Base-by-base conservation (phyloP, 306 rosid genomes). In the Cicer arietinum region DNA sequence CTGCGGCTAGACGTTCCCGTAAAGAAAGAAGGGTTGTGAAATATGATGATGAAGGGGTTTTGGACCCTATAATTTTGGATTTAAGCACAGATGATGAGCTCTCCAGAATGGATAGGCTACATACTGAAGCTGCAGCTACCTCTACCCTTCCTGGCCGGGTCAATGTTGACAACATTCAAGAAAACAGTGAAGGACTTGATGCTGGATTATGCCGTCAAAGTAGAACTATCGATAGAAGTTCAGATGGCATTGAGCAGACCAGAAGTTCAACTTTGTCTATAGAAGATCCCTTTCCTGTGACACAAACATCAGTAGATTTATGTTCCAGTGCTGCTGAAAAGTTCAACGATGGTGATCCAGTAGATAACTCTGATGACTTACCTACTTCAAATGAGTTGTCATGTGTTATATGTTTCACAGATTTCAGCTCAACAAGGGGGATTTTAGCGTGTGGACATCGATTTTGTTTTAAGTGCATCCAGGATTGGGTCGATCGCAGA, bases 401-500 rank as follows among this genome's bases (percentile, higher is more conserved):
- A 66, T 94, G 98, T 74, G 96, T 90, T 46, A 94, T 94, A 75
- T 94, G 98, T 83, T 89, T 83, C 88, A 84, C 87, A 50, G 96
- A 89, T 77, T 91, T 83, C 84, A 89, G 95, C 84, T 73, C 88
- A 68, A 87, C 80, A 42, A 69, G 96, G 78, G 98, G 97, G 22
- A 81, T 90, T 81, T 84, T 94, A 82, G 89, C 87, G 0, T 94
- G 98, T 81, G 96, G 94, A 69, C 98, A 94, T 78, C 90, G 94
- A 47, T 94, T 82, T 86, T 94, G 98, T 79, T 91, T 77, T 79
- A 70, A 84, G 64, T 94, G 98, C 82, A 94, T 94, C 74, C 86
- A 87, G 78, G 71, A 57, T 45, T 94, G 98, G 98, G 94, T 87
- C 64, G 86, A 79, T 84, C 81, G 59, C 20, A 81, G 78, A 92